Conservation (phyloP, 2,329 filamentous ascomycete genomes). For the Setomelanomma holmii region DNA sequence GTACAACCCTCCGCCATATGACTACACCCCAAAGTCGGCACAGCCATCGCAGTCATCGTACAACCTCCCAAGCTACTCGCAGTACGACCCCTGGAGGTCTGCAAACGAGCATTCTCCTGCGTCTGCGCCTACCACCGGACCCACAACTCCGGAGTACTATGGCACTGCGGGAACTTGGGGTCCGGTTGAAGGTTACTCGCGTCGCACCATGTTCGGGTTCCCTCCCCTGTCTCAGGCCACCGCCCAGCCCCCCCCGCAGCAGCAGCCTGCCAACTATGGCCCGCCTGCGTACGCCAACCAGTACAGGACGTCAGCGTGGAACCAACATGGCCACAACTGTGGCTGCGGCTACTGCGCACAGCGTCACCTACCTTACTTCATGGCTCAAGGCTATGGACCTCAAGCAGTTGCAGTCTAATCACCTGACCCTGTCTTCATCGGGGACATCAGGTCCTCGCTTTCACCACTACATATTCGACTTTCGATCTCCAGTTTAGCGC, state of each 20-base stretch:
- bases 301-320: constrained; percentile 48
- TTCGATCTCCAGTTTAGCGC: constrained; percentile 33
- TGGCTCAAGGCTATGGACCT: constrained; percentile 48
- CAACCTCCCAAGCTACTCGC: constrained; percentile 41
- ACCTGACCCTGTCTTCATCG: neutral
- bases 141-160: constrained; percentile 62
- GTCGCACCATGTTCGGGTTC: constrained; percentile 53
- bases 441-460: constrained; percentile 9
- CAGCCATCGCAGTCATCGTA: constrained; percentile 48
- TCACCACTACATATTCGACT: constrained; percentile 35
- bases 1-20: constrained; percentile 45
- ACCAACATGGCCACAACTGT: constrained; percentile 46
- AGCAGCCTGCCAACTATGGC: constrained; percentile 44
- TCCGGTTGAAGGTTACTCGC: constrained; percentile 52
- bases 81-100: constrained; percentile 53
- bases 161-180: constrained; percentile 57
- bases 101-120: constrained; percentile 58
- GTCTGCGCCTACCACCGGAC: constrained; percentile 62
- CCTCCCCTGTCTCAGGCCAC: constrained; percentile 45
- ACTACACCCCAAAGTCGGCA: constrained; percentile 45
- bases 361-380: constrained; percentile 48
- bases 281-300: constrained; percentile 42
- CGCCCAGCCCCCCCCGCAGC: constrained; percentile 53
- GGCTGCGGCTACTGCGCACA: constrained; percentile 48
- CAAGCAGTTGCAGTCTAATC: constrained; percentile 46